These are phyloP conservation scores for Apophysomyces ossiformis DNA, from an alignment of 371 early-diverging fungal genomes.

Conservation along the genomic window DNA sequence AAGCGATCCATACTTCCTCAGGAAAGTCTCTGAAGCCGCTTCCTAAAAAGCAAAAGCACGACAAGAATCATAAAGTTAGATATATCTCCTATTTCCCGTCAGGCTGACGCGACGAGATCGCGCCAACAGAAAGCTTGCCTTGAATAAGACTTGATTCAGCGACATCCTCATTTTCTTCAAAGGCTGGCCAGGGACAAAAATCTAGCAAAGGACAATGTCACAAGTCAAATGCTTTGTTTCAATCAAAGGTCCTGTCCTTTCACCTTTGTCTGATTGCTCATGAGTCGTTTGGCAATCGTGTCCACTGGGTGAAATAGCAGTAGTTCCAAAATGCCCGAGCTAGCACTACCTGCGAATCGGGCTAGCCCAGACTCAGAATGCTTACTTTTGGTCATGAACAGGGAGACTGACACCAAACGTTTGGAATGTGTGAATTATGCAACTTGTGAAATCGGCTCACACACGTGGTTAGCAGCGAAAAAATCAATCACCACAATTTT, in stretches of 20 bases:
- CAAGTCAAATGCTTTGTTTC: neutral
- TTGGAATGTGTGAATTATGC: slow-evolving; percentile 17
- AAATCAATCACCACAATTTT: neutral
- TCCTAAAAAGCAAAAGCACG: slow-evolving; percentile 54
- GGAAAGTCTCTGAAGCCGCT: slow-evolving; percentile 70
- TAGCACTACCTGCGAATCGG: slow-evolving; percentile 89
- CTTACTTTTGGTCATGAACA: slow-evolving; percentile 60
- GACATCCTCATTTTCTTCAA: slow-evolving; percentile 61
- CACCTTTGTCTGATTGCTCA: slow-evolving; percentile 72
- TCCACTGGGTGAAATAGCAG: slow-evolving; percentile 98
- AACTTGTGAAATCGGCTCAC: neutral
- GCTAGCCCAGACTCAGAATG: slow-evolving; percentile 83
- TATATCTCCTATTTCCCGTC: neutral
- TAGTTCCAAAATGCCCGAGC: slow-evolving; percentile 93
- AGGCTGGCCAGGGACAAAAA: slow-evolving; percentile 66
- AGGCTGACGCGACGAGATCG: neutral
- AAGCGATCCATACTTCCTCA: slow-evolving; percentile 86
- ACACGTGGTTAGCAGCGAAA: neutral
- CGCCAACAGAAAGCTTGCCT: slow-evolving; percentile 41
- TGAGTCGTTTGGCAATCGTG: slow-evolving; percentile 97
- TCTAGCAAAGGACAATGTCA: slow-evolving; percentile 33
- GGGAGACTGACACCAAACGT: slow-evolving; percentile 49
- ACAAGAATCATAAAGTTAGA: no score
- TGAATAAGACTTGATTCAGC: slow-evolving; percentile 83
- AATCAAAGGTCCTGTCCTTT: no score